Evolutionary conservation across 495 filamentous ascomycete genomes (phyloP).

Genomic region (Amphirosellinia nigrospora): DNA sequence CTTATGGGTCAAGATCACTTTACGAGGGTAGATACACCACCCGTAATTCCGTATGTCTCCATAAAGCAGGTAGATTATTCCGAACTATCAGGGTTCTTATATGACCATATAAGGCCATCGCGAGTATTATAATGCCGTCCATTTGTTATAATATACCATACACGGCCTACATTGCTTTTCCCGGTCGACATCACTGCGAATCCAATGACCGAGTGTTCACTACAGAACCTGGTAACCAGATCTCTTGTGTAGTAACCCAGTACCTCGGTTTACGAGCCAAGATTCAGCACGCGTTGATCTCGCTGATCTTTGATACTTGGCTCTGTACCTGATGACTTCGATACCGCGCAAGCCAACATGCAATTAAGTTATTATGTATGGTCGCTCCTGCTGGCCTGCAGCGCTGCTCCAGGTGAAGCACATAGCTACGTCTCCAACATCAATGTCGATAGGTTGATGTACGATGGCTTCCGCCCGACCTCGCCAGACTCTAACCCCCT

Average conservation of each 20-base stretch:
- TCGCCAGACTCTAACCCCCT: slow-evolving; percentile 38
- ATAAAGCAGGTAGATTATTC: background rate
- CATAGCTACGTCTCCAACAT: slow-evolving; percentile 68
- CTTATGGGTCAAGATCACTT: background rate
- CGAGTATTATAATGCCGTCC: background rate
- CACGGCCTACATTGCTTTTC: background rate
- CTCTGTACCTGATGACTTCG: background rate
- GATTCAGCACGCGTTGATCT: background rate
- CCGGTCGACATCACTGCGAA: background rate
- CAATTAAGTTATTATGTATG: background rate
- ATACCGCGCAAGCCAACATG: background rate
- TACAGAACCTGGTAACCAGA: background rate
- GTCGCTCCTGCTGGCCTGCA: background rate
- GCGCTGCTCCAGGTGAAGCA: slow-evolving; percentile 31
- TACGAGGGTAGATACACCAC: background rate
- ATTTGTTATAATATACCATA: background rate
- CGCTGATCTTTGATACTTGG: background rate
- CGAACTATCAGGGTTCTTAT: background rate
- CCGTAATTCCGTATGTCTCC: background rate
- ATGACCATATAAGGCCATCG: background rate
- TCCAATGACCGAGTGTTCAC: background rate
- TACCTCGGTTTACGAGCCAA: background rate
- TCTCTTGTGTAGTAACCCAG: background rate
- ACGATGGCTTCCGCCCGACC: slow-evolving; percentile 55
- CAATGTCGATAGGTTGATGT: slow-evolving; percentile 58